Conservation (phyloP, 495 filamentous ascomycete species). For the Daldinia decipiens region DNA sequence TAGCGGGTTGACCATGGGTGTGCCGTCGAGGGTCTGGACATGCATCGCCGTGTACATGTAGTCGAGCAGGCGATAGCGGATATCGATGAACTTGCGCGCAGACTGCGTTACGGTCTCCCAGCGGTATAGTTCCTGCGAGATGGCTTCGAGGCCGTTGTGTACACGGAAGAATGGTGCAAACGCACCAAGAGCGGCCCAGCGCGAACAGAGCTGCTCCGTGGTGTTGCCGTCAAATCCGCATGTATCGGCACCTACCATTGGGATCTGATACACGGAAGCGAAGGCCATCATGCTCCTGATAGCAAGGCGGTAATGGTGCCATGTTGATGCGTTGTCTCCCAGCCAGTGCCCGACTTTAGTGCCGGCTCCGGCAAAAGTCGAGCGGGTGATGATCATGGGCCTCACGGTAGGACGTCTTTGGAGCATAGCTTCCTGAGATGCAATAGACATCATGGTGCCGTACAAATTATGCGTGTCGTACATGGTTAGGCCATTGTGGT, state of each 20-base stretch:
- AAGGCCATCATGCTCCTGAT: constrained; percentile 79
- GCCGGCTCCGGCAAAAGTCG: constrained; percentile 85
- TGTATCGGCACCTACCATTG: constrained; percentile 86
- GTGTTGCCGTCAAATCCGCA: constrained; percentile 80
- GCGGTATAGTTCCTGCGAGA: constrained; percentile 81
- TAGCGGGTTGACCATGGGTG: constrained; percentile 73
- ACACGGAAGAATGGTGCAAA: constrained; percentile 88
- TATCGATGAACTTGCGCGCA: constrained; percentile 76
- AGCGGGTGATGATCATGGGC: constrained; percentile 84
- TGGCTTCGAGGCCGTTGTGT: constrained; percentile 59
- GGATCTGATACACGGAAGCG: constrained; percentile 82
- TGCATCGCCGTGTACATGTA: constrained; percentile 85
- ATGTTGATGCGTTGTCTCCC: constrained; percentile 81
- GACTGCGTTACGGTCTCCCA: constrained; percentile 73
- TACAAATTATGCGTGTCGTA: constrained; percentile 89
- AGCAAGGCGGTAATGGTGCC: constrained; percentile 75
- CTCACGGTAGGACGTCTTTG: constrained; percentile 71
- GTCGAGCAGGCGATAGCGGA: constrained; percentile 79
- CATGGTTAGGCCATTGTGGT: constrained; percentile 74
- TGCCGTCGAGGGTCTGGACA: constrained; percentile 71
- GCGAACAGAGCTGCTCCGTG: constrained; percentile 81
- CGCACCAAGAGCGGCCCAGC: constrained; percentile 84
- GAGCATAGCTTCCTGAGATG: constrained; percentile 74
- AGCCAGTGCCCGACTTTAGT: constrained; percentile 86
- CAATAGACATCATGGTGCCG: constrained; percentile 84